These are phyloP conservation scores for Phytophthora citricola DNA, from an alignment of 352 stramenopile species.

Conservation along the genomic window DNA sequence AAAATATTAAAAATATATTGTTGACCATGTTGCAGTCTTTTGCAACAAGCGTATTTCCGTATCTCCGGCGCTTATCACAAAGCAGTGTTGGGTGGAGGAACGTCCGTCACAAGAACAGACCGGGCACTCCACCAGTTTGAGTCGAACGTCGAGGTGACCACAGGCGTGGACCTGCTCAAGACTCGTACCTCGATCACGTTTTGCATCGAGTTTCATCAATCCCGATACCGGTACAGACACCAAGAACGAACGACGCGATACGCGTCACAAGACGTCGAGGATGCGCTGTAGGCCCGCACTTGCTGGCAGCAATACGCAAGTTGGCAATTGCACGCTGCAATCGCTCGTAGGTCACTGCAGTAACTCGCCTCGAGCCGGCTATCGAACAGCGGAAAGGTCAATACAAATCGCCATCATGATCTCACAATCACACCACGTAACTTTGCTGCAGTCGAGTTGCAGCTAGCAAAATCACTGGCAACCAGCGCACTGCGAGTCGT, in stretches of 20 bases:
- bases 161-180: neutral
- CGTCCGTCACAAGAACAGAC: slow-evolving; percentile 5
- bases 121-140: neutral
- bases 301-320: neutral
- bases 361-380: slow-evolving; percentile 5
- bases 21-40: neutral
- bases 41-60: slow-evolving; percentile 1
- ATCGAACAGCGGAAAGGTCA: slow-evolving; percentile 33
- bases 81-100: slow-evolving; percentile 1
- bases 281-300: neutral
- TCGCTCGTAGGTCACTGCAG: neutral
- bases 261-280: neutral
- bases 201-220: neutral
- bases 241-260: neutral
- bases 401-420: slow-evolving; percentile 11
- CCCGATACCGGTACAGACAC: neutral
- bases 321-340: neutral
- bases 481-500: slow-evolving; percentile 7
- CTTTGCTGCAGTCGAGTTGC: slow-evolving; percentile 17
- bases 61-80: slow-evolving; percentile 3
- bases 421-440: slow-evolving; percentile 10
- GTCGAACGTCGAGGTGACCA: neutral
- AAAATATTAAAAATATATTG: too few species aligned
- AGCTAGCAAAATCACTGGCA: slow-evolving; percentile 9
- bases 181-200: neutral